A percentile compares a stretch with the other conserved stretches of the same genome.
Evolutionary conservation across 768 basidiomycete species (phyloP).

Genomic region (Gloeopeniophorella convolvens): DNA sequence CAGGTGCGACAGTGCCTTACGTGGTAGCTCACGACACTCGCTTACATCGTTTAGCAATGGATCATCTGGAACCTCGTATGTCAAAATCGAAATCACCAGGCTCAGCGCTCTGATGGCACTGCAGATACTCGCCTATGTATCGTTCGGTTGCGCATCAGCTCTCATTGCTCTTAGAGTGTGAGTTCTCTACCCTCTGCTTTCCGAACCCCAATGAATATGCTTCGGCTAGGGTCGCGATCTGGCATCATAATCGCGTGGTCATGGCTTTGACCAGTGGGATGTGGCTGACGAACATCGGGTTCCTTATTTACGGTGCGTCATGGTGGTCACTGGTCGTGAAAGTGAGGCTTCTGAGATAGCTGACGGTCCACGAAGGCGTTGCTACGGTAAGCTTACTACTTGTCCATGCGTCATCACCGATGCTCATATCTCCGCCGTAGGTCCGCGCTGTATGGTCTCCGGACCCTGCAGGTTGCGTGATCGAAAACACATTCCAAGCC

Average conservation of each 20-base stretch:
- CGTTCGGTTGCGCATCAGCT: conserved; percentile 1
- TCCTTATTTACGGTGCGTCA: conserved; percentile 4
- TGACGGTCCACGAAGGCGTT: not conserved
- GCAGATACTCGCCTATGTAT: not conserved
- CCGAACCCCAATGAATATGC: not conserved
- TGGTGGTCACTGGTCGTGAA: not conserved
- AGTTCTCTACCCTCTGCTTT: not conserved
- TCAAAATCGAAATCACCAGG: not conserved
- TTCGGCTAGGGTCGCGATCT: not conserved
- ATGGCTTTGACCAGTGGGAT: not conserved
- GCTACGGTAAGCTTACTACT: not conserved
- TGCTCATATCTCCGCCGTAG: not conserved
- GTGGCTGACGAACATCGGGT: conserved; percentile 2
- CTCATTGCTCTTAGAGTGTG: conserved; percentile 12
- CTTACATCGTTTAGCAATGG: not conserved
- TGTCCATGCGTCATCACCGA: not conserved
- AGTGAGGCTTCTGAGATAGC: not conserved
- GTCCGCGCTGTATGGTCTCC: not conserved
- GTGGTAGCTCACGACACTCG: not conserved
- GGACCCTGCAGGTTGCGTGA: not conserved
- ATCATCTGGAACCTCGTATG: conserved; percentile 5
- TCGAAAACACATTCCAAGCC: not conserved
- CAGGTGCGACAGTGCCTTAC: conserved; percentile 4
- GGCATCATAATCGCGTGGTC: not conserved
- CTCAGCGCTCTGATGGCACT: not conserved